Evolutionary conservation across 345 rosid genomes (phyloP).

Genomic region (Rhodomyrtus tomentosa): DNA sequence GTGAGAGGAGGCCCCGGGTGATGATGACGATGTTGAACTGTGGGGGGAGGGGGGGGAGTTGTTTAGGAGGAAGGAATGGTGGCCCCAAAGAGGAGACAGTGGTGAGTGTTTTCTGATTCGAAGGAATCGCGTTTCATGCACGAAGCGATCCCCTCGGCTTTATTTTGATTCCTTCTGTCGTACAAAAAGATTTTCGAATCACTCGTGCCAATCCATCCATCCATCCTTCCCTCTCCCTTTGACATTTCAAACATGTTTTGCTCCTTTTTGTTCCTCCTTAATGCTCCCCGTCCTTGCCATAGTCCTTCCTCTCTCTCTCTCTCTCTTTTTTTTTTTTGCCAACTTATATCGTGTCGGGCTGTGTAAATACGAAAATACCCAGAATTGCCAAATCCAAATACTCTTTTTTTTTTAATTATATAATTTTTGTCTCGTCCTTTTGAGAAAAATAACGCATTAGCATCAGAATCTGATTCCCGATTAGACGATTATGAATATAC

Average conservation of each 20-base stretch:
- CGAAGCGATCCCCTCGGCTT: not conserved
- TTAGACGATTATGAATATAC: too few species aligned
- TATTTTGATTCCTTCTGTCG: not conserved
- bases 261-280: not conserved
- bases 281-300: too few species aligned
- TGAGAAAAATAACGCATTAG: not conserved
- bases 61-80: not conserved
- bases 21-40: not conserved
- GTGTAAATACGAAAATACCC: not conserved
- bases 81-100: not conserved
- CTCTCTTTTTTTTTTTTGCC: too few species aligned
- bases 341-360: not conserved
- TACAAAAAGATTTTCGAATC: not conserved
- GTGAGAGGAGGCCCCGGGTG: not conserved
- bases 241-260: not conserved
- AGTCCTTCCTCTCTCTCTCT: too few species aligned
- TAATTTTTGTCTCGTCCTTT: not conserved
- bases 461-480: not conserved
- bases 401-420: too few species aligned
- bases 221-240: too few species aligned
- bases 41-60: not conserved
- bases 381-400: not conserved
- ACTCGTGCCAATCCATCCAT: not conserved
- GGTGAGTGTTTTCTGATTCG: not conserved
- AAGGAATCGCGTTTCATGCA: not conserved